Percentiles rank a stretch among this genome's conserved stretches.
Evolutionary conservation across 306 rosid genomes (phyloP).

Genomic region (Cercis canadensis): DNA sequence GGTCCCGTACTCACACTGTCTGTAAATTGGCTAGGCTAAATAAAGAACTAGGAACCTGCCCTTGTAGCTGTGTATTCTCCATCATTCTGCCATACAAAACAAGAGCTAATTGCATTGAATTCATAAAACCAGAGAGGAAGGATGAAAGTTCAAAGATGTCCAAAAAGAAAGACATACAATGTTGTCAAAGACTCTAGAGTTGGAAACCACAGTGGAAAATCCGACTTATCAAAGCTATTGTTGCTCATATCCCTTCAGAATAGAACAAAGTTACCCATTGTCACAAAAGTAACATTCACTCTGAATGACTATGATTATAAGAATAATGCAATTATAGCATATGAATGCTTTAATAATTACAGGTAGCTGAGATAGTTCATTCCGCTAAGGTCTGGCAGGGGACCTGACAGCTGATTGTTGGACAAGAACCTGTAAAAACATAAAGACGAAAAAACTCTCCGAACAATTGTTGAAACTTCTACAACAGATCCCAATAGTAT

Average conservation of each 20-base stretch:
- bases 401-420: constrained; percentile 56
- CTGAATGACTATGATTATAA: neutral
- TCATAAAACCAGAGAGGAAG: neutral
- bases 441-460: neutral
- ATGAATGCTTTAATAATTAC: constrained; percentile 40
- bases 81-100: constrained; percentile 53
- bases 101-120: neutral
- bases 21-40: constrained; percentile 54
- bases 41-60: constrained; percentile 53
- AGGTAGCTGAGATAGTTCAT: constrained; percentile 38
- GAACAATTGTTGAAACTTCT: constrained; percentile 4
- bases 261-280: neutral
- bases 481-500: neutral
- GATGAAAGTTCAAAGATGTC: neutral
- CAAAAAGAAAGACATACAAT: constrained; percentile 51
- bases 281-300: constrained; percentile 3
- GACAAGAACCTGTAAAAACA: constrained; percentile 54
- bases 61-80: constrained; percentile 54
- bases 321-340: neutral
- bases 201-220: constrained; percentile 57
- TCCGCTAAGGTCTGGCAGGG: constrained; percentile 48
- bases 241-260: constrained; percentile 66
- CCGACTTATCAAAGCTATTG: constrained; percentile 44
- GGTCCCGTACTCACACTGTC: constrained; percentile 59
- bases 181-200: constrained; percentile 44